These are phyloP conservation scores for Prunus persica DNA, from an alignment of 306 rosid genomes.

Conservation along the genomic window Prunus_persica_NCBIv2 NC_034015.1:13923501-13924000, in stretches of 20 bases:
- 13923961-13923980: slow-evolving; percentile 23
- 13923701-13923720: slow-evolving; percentile 76
- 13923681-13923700: slow-evolving; percentile 70
- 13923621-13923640: not conserved
- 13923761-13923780: slow-evolving; percentile 91
- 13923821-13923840: slow-evolving; percentile 85
- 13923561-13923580: not conserved
- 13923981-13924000: slow-evolving; percentile 3
- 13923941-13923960: slow-evolving; percentile 24
- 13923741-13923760: slow-evolving; percentile 67
- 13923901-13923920: not conserved
- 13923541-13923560: slow-evolving; percentile 14
- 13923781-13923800: slow-evolving; percentile 85
- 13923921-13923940: slow-evolving; percentile 16
- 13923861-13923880: slow-evolving; percentile 36
- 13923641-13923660: not conserved
- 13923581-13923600: not conserved
- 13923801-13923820: slow-evolving; percentile 71
- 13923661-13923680: slow-evolving; percentile 34
- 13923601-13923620: not conserved
- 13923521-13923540: slow-evolving; percentile 5
- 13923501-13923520: slow-evolving; percentile 1
- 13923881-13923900: not conserved
- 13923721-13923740: slow-evolving; percentile 83
- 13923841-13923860: slow-evolving; percentile 71